Evolutionary conservation across 495 filamentous ascomycete species (phyloP), one percentile per base, ranked within the genome.

Genomic region (Cryomyces antarcticus): DNA sequence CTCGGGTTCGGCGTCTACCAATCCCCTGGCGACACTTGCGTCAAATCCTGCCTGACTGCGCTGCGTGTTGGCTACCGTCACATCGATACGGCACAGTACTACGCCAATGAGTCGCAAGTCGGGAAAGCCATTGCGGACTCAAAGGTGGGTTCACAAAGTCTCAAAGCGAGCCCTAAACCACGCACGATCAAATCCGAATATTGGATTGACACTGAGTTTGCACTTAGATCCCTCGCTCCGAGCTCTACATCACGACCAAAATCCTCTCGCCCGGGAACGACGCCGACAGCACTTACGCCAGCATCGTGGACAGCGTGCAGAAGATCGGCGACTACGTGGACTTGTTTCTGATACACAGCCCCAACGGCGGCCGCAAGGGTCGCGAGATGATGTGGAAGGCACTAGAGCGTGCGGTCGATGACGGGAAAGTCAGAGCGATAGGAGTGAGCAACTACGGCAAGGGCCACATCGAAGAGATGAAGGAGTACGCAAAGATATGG

Each of bases 1-100:
- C 68, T 86, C n/a, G 79, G 80, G 10, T 83, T 85, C 51, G 80
- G 80, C 35, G 77, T 84, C 38, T 84, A 76, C 57, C 69, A 68
- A 40, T 73, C 71, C 7, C 63, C 62, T 7, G 40, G 56, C 12
- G 45, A 61, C 24, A 62, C 67, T 43, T 77, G 71, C 55, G 61
- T 67, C 11, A 49, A 66, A 28, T 75, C 76, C 5, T 70, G 66
- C 47, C 58, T 67, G n/a, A 66, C 63, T 31, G 79, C 79, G n/a
- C 60, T 84, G 30, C 54, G 67, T 5, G 54, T 62, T 5, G 77
- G 78, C 39, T 82, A 82, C 61, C 70, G 77, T 34, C 76, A 78
- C 58, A 78, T 84, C 47, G 79, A 84, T 57, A 76, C 77, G 0
- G 78, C 79, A 0, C 74, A 82, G 53, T 73, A 69, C 57, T 82